Base-by-base conservation (phyloP, 2,329 filamentous ascomycete species). In the Diaporthe eres region DNA sequence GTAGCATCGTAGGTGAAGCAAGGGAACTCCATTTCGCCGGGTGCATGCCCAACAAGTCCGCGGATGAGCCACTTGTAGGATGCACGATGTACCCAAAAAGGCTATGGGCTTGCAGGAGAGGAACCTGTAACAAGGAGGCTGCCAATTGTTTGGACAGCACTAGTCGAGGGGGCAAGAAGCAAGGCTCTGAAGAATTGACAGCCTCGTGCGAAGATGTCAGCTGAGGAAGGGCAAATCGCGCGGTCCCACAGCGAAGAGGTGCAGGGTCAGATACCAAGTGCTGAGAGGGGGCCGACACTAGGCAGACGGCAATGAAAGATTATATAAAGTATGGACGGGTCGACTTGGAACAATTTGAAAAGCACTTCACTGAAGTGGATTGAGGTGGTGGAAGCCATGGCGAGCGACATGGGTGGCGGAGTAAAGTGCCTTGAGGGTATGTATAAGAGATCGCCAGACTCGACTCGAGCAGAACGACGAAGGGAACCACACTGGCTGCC, bases 401-500 rank as follows among this genome's bases (percentile, higher is more conserved):
- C 31, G 55, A 55, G 47, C 44, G 61, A 73, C 49, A 58, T 60
- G 71, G 65, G 75, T 73, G 73, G 75, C 74, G 70, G 68, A 75
- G 76, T 51, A 31, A 65, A 67, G 68, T 68, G 76, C 63, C 67
- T 71, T 51, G 49, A 63, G 61, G 63, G 67, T 75, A 77, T 77
- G 76, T 77, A 77, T 77, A 77, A 67, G 55, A 75, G 55, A 61
- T 72, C 63, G 63, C 61, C n/a, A 65, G 31, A 53, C 71, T 22
- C 49, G 71, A 71, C 65, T 71, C 53, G 37, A 75, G 74, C 44
- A 72, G 47, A 47, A 65, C 67, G 68, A 60, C 22, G 10, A 19
- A 72, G 49, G 47, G 13, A 37, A 61, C 60, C 42, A 67, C 65
- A 28, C 25, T 49, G 51, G 47, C 44, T 58, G 44, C 28, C 37